Base-by-base conservation (phyloP, 768 basidiomycete genomes). In the Pisolithus albus region DNA sequence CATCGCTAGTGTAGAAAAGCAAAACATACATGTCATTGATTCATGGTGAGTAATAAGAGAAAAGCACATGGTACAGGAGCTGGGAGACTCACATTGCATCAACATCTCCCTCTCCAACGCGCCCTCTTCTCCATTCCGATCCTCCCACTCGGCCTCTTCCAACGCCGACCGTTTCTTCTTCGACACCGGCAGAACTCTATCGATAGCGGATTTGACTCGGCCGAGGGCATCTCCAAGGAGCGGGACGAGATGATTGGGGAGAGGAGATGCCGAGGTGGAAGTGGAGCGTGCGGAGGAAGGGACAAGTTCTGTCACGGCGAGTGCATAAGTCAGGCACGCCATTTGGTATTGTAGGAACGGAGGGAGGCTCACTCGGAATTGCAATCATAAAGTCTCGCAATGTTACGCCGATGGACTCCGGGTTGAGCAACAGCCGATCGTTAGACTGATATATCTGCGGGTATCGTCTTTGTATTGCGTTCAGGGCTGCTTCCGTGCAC, bases 361-460 rank as follows among this genome's bases (percentile, higher is more conserved):
- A n/a, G 34, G 19, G 26, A 73, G 9, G 26, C 84, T 48, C 60
- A 96, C 95, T 95, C 69, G 96, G 92, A 51, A 96, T 82, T 2
- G 95, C 91, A 60, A 95, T 87, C 92, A 97, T 92, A 64, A 99
- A 99, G 65, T 99, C 96, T 38, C 90, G 77, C 46, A 96, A 74
- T 32, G 85, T 81, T 16, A 97, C 82, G 30, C 76, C 75, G 55
- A 98, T 96, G 2, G 84, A 83, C 60, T 90, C 87, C 7, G 94
- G 88, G 56, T 90, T 81, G 50, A 98, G 75, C 46, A 92, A 63
- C 2, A 97, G 71, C 9, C 96, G 77, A 55, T 98, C 93, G 30
- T 77, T 81, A 5, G 90, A 87, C 69, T 90, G 87, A 75, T 99
- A 99, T 43, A 98, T 93, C 66, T 99, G 96, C 0, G 96, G 96